Evolutionary conservation across 179 eudicot species (phyloP), one percentile per base, ranked within the genome.

Genomic region (Silene coronaria): DNA sequence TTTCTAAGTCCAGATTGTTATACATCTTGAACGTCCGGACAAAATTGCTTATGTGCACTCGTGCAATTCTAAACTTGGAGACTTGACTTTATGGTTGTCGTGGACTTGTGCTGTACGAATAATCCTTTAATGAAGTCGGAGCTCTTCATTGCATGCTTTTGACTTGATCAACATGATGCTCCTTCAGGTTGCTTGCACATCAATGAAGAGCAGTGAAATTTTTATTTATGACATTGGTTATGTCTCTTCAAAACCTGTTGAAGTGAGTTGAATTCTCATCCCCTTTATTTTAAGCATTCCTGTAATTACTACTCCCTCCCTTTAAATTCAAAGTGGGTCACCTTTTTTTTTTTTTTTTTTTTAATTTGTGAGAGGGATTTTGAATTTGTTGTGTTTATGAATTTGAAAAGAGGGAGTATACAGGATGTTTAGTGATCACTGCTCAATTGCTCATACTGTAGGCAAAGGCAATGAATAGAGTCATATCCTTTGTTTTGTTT

Each of bases 121-220:
- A 24, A 22, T 45, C 46, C 22, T 14, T 10, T 45, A 45, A 4
- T 72, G 48, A 65, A 24, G 16, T 53, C 38, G 38, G 34, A 21
- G 61, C 60, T 73, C 26, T 45, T 38, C 13, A 68, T 63, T 53
- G 24, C 2, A 65, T 32, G 16, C 53, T 67, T 66, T 48, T 73
- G 67, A 28, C 64, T 38, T 23, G 30, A 45, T 67, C 34, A 14
- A 45, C 53, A 57, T 22, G 70, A 80, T 82, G 51, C 32, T 76
- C 28, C 17, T 70, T 51, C 89, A 93, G 98, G 88, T 93, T 82
- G 98, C 96, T 45, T 94, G 97, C 81, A 82, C 96, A 60, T 87
- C 97, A 70, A 75, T 78, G 79, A 87, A 70, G 76, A 85, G 84
- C 67, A 81, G 84, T 76, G 94, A 87, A 80, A 79, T 92, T 36